Base-by-base conservation (phyloP, 2,329 filamentous ascomycete genomes). In the Cercospora zeina region DNA sequence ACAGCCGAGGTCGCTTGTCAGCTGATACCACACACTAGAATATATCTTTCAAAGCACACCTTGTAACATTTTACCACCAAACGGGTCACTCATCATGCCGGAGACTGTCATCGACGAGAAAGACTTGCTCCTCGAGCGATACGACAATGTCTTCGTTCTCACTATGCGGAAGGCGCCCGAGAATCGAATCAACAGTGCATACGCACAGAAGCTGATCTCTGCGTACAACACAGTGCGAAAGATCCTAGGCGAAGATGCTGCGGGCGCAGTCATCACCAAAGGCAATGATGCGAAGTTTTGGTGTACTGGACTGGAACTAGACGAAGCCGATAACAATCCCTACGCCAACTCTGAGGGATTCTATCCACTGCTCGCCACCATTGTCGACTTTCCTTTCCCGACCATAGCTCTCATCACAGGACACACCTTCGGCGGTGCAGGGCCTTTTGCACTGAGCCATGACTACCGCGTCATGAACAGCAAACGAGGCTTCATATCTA, bases 121-220 rank as follows among this genome's bases (percentile, higher is more conserved):
- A 50, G 77, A 81, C 63, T 73, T 83, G 34, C 74, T 77, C 4
- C 72, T 83, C 33, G 77, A 79, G 59, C 78, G 78, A 59, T 71
- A 80, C 71, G 64, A 68, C 61, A 78, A 79, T 63, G 72, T 82
- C 65, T 83, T 82, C 69, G 74, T 84, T 58, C 77, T 85, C 54
- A 83, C 81, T 8, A 80, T 85, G 77, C 77, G 81, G 56, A 83
- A 83, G 66, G 75, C 79, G 9, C 81, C 81, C 1, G 82, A 84
- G 69, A 85, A 85, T 69, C 77, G 82, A 21, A 69, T 84, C 53
- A 82, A 81, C 67, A 75, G 77, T 14, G 73, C 71, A 7, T 83
- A 80, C 64, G 79, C 80, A 45, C 82, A 84, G 69, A 81, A 82
- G 63, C 78, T 84, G 37, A 84, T 84, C 64, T 70, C 74, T 34